phyloP scores from a whole-genome alignment of 208 protist genomes.

The Leishmania arabica region DNA sequence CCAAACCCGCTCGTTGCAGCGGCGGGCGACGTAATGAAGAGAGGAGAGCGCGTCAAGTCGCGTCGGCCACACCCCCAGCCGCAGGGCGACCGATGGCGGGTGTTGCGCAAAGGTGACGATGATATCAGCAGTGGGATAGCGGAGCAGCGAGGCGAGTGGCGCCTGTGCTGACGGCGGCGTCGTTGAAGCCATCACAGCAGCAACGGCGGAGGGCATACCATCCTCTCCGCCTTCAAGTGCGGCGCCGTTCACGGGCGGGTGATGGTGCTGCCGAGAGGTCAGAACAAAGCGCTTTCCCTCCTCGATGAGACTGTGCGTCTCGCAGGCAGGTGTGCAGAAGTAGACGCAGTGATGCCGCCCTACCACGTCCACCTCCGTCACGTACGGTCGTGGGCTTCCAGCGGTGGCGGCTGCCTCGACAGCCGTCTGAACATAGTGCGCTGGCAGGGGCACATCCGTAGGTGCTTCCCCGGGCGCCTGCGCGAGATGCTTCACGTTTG shows the following conservation, averaged over 20 bases:
- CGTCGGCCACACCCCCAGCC: constrained; percentile 31
- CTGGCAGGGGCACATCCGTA: neutral
- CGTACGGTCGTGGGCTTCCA: neutral
- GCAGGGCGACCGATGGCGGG: constrained; percentile 7
- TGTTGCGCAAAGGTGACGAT: constrained; percentile 6
- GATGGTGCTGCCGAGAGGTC: neutral
- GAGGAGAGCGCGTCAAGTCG: constrained; percentile 31
- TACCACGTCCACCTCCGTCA: constrained; percentile 20
- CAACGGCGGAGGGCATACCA: neutral
- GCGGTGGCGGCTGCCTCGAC: neutral
- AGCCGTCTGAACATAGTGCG: neutral
- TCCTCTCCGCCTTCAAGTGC: neutral
- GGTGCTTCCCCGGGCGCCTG: neutral
- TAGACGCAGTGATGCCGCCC: constrained; percentile 17
- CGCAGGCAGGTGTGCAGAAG: constrained; percentile 26
- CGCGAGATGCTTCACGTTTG: neutral
- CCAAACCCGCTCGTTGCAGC: constrained; percentile 51
- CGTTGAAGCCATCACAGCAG: neutral
- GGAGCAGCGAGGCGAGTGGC: neutral
- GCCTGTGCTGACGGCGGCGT: neutral
- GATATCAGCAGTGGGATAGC: constrained; percentile 13
- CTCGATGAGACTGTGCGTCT: constrained; percentile 6
- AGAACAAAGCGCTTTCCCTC: constrained; percentile 35
- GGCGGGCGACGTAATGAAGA: constrained; percentile 35
- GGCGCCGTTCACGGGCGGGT: neutral